phyloP scores from a whole-genome alignment of 768 basidiomycete species.

The Boletus eberwhitei region DNA sequence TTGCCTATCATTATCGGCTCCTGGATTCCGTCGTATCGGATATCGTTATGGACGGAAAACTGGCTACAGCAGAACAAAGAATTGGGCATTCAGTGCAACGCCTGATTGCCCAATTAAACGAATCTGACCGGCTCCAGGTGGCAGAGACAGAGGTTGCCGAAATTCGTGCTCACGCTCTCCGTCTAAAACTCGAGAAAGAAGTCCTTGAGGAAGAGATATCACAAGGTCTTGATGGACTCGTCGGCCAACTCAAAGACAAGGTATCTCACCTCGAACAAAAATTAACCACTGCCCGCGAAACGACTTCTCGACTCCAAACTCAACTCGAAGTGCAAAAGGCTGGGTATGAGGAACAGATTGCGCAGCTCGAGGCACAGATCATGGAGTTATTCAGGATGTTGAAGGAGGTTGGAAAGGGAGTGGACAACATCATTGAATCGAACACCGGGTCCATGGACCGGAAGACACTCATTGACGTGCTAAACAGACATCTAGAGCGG shows the following conservation, averaged over 20 bases:
- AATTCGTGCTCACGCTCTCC: slow-evolving; percentile 59
- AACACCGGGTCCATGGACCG: slow-evolving; percentile 67
- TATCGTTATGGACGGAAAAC: slow-evolving; percentile 89
- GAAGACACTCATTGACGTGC: slow-evolving; percentile 70
- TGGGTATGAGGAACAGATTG: slow-evolving; percentile 81
- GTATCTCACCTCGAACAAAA: slow-evolving; percentile 71
- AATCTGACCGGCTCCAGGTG: slow-evolving; percentile 78
- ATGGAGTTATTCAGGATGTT: slow-evolving; percentile 94
- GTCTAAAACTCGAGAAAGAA: slow-evolving; percentile 79
- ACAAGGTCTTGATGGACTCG: slow-evolving; percentile 76
- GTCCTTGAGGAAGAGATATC: slow-evolving; percentile 76
- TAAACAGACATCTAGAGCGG: slow-evolving; percentile 81
- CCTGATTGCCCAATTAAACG: slow-evolving; percentile 86
- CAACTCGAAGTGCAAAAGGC: slow-evolving; percentile 75
- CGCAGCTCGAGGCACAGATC: slow-evolving; percentile 88
- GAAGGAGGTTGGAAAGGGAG: slow-evolving; percentile 74
- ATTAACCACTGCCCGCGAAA: slow-evolving; percentile 73
- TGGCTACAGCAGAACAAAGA: slow-evolving; percentile 77
- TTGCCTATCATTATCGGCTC: slow-evolving; percentile 87
- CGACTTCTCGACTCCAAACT: slow-evolving; percentile 67
- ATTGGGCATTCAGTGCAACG: slow-evolving; percentile 88
- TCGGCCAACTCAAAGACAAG: slow-evolving; percentile 76
- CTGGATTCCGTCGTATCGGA: slow-evolving; percentile 87
- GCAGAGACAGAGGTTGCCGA: slow-evolving; percentile 75
- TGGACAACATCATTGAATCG: slow-evolving; percentile 69